Evolutionary conservation across 1,284 basidiomycete genomes (phyloP).

Genomic region (Apiotrichum sp.): DNA sequence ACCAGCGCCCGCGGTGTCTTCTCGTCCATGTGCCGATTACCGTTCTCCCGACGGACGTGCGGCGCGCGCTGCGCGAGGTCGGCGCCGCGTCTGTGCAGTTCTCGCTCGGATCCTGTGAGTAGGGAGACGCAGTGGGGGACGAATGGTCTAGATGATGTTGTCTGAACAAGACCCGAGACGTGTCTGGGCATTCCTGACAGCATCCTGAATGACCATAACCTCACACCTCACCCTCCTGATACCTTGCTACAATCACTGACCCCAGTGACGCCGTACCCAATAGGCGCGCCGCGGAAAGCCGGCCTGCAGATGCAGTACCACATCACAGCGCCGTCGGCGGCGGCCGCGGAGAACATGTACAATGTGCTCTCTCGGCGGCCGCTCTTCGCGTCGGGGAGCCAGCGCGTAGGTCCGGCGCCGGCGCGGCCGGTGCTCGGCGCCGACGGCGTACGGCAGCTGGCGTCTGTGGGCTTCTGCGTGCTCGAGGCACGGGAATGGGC

Average conservation of each 20-base stretch:
- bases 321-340: slow-evolving; percentile 9
- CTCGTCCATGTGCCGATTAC: slow-evolving; percentile 21
- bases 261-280: slow-evolving; percentile 21
- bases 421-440: not conserved
- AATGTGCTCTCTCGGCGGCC: slow-evolving; percentile 12
- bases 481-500: slow-evolving; percentile 3
- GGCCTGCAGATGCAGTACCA: slow-evolving; percentile 21
- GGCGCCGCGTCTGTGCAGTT: slow-evolving; percentile 21
- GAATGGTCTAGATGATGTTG: no score
- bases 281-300: slow-evolving; percentile 17
- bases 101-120: slow-evolving; percentile 24
- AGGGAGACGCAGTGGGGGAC: no score
- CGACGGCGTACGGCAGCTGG: not conserved
- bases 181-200: no score
- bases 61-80: slow-evolving; percentile 18
- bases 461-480: slow-evolving; percentile 1
- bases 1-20: not conserved
- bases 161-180: no score
- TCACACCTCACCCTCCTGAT: no score
- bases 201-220: no score
- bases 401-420: not conserved
- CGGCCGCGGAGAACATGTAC: slow-evolving; percentile 7
- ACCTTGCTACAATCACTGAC: not conserved
- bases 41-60: slow-evolving; percentile 20
- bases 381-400: slow-evolving; percentile 8